Evolutionary conservation across 306 rosid species (phyloP).

Genomic region (Crataegus laevigata): DNA sequence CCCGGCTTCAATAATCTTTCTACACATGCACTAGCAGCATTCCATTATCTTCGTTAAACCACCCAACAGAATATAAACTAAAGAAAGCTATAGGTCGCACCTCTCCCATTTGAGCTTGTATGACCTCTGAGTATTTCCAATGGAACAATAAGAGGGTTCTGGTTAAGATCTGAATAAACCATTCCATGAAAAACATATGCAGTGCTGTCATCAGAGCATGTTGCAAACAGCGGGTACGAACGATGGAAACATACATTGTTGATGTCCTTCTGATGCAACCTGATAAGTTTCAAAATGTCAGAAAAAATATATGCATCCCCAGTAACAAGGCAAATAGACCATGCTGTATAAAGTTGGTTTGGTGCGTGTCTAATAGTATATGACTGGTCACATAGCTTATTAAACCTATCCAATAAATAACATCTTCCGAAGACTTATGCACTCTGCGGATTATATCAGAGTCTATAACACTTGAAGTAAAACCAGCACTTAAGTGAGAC

Average conservation of each 20-base stretch:
- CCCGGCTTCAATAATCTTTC: not conserved
- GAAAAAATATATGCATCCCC: not conserved
- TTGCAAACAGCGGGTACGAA: slow-evolving; percentile 73
- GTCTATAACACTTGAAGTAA: not conserved
- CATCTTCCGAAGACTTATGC: not conserved
- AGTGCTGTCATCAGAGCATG: slow-evolving; percentile 85
- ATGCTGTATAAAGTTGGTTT: not conserved
- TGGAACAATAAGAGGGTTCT: slow-evolving; percentile 88
- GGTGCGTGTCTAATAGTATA: not conserved
- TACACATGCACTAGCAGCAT: not conserved
- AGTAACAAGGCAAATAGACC: not conserved
- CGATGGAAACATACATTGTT: slow-evolving; percentile 71
- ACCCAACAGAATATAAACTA: not conserved
- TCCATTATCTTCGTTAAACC: not conserved
- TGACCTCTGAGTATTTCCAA: slow-evolving; percentile 82
- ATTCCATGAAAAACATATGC: slow-evolving; percentile 88
- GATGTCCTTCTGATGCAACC: slow-evolving; percentile 92
- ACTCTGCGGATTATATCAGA: not conserved
- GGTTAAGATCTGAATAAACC: slow-evolving; percentile 89
- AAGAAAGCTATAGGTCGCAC: slow-evolving; percentile 33
- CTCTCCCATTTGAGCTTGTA: slow-evolving; percentile 65
- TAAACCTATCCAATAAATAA: not conserved
- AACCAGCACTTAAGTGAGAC: slow-evolving; percentile 1
- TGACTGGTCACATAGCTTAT: not conserved
- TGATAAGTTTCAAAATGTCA: slow-evolving; percentile 23